Evolutionary conservation across 2,329 filamentous ascomycete genomes (phyloP), one percentile per base, ranked within the genome.

Genomic region (Chaetoscypha palmicola): DNA sequence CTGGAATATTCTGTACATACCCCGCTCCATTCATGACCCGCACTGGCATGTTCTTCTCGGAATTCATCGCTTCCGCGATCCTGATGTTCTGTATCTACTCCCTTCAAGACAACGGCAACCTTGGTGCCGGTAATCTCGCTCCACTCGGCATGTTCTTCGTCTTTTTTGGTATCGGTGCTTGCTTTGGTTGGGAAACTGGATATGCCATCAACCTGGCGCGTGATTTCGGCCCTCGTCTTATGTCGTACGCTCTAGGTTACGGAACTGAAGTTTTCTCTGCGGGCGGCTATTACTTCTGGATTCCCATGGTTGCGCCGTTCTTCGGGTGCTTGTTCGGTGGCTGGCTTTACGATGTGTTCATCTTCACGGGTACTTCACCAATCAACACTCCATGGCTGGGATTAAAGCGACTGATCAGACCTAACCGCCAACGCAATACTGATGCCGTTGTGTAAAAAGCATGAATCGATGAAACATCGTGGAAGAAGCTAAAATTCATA

Each of bases 161-260:
- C 21, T 78, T 87, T 47, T 86, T 87, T 57, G 83, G 81, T 8
- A 81, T 87, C 30, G 82, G 81, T 17, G 79, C 80, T 30, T 83
- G 79, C 58, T 86, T 85, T 54, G 83, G 83, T 3, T 86, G 81
- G 80, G 77, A 87, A 60, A 89, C 83, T 0, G 82, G 83, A 19
- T 88, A 84, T 64, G 83, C 83, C 11, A 85, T 87, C 50, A 87
- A 87, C 58, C 62, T 84, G 32, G 83, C 82, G 26, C 71, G 83
- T 61, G 83, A 88, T 52, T 83, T 87, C 58, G 80, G 55, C 3
- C 82, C 83, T 11, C 68, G 83, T 17, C 61, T 87, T 34, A 74
- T 83, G 48, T 74, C 76, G 1, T 83, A 79, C 57, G 75, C 79
- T 57, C 56, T 86, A 42, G 83, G 83, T 2, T 88, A 88, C 58